Evolutionary conservation across 352 stramenopile genomes (phyloP), one percentile per base, ranked within the genome.

Genomic region (Phytophthora vignae): DNA sequence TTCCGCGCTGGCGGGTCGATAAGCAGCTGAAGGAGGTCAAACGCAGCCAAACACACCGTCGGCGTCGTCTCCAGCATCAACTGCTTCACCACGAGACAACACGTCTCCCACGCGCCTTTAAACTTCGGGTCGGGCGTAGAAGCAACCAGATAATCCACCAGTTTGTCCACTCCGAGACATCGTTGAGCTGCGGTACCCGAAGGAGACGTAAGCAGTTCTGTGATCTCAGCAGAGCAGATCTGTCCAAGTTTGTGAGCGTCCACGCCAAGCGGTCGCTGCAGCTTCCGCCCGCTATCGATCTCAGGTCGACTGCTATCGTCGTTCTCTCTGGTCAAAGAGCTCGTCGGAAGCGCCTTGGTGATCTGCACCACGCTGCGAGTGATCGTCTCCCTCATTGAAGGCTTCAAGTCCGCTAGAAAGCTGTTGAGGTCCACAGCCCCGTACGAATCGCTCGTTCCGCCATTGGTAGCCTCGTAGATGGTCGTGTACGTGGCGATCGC

Each of bases 401-500:
- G 84, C 62, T 93, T 93, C 8, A 87, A 60, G 4, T 91, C 79
- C 0, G 78, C 73, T 17, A 95, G 48, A 58, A 91, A 87, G n/a
- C 69, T 76, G n/a, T 86, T 76, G n/a, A 94, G 38, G 69, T 94
- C 81, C 17, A 94, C 53, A n/a, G 19, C 40, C 0, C 78, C 73
- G 33, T 84, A 85, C 0, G 61, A 62, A 12, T 64, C 53, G 17
- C 73, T 71, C 0, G 71, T 68, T 0, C 79, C 82, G 2, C 84
- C 83, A 27, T 89, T 90, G 3, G 82, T 90, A 29, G 84, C 76
- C 60, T 95, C 86, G 59, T 93, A 95, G 11, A 95, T 89, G 1
- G 78, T 82, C 0, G 77, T 74, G 57, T 94, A 95, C 7, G 83
- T 86, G 1, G 81, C 71, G 15, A 93, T 90, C 0, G 88, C 88